Percentiles rank a stretch among this genome's conserved stretches.
Conservation (phyloP, 2,329 filamentous ascomycete genomes). For the Alternaria ventricosa region DNA sequence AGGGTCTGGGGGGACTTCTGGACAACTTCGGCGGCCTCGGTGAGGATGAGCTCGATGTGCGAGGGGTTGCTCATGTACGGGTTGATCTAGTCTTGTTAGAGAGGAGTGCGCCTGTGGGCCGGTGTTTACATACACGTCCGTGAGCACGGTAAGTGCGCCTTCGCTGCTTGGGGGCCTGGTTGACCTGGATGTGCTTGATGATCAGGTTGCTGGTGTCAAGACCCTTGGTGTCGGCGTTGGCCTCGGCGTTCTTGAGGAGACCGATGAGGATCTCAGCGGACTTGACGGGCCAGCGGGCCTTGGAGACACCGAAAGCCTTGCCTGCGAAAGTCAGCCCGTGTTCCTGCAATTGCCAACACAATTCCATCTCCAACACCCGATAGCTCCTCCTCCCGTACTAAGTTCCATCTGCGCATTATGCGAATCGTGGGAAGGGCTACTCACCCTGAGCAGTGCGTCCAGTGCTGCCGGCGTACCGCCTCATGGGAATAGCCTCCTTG, state of each 20-base stretch:
- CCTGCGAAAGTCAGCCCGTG: constrained; percentile 62
- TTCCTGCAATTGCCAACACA: constrained; percentile 9
- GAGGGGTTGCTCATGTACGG: constrained; percentile 99
- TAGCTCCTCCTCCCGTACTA: background rate
- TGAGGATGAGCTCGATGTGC: constrained; percentile 99
- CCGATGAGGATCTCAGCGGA: constrained; percentile 97
- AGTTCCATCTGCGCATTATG: background rate
- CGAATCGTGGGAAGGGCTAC: constrained; percentile 49
- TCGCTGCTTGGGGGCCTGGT: constrained; percentile 99
- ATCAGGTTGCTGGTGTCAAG: constrained; percentile 89
- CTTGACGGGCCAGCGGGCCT: constrained; percentile 99
- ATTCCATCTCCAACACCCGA: background rate
- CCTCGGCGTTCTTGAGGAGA: constrained; percentile 69
- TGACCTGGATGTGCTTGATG: constrained; percentile 99
- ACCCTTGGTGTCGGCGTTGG: constrained; percentile 56
- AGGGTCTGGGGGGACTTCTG: constrained; percentile 80
- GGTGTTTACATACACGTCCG: constrained; percentile 83
- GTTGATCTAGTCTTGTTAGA: constrained; percentile 77
- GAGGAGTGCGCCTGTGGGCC: background rate
- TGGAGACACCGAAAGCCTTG: constrained; percentile 98
- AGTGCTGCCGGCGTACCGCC: constrained; percentile 94
- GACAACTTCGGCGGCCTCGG: constrained; percentile 94
- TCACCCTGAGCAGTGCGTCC: constrained; percentile 98
- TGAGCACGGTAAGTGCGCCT: constrained; percentile 99
- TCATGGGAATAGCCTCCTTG: constrained; percentile 97